These are phyloP conservation scores for Corymbia citriodora DNA, from an alignment of 441 rosid species.

Conservation along the genomic window DNA sequence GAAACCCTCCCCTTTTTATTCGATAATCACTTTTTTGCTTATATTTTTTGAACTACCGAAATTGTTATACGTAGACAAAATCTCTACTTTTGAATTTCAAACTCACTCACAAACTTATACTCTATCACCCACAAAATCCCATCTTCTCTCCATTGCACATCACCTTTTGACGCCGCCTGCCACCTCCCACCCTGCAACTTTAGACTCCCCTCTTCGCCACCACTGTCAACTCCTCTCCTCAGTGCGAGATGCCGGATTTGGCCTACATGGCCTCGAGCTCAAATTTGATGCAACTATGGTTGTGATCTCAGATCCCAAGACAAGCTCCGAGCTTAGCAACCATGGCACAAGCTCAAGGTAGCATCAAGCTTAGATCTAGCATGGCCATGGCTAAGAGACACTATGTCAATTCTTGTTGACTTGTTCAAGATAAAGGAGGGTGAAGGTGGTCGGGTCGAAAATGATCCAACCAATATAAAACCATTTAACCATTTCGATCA, in stretches of 20 bases:
- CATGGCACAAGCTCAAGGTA: too few species aligned
- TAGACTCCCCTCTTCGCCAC: background rate
- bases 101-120: background rate
- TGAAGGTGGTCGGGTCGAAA: rapidly evolving
- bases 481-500: too few species aligned
- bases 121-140: background rate
- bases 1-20: background rate
- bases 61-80: background rate
- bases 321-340: background rate
- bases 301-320: background rate
- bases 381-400: background rate
- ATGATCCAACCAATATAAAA: too few species aligned
- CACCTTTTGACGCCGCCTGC: background rate
- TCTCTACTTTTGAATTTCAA: background rate
- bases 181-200: background rate
- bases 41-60: background rate
- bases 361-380: background rate
- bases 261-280: background rate
- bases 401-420: background rate
- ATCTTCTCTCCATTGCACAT: background rate
- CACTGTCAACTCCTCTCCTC: background rate
- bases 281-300: background rate
- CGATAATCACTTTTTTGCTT: background rate
- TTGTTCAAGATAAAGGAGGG: background rate
- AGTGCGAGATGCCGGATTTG: background rate